phyloP scores from a whole-genome alignment of 352 stramenopile species.

The Pythium aphanidermatum region DNA sequence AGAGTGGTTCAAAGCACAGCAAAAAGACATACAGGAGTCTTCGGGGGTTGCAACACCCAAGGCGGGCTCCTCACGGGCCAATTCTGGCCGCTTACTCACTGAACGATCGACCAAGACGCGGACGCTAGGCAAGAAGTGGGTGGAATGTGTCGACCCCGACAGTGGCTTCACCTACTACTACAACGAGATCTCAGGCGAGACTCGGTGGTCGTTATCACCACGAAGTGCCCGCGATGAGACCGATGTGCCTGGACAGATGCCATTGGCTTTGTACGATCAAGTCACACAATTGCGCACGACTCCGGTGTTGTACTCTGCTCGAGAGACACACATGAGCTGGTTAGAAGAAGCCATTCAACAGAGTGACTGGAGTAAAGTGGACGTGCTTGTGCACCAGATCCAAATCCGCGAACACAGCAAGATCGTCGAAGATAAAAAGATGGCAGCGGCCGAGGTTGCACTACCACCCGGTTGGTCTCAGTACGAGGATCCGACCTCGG shows the following conservation, averaged over 20 bases:
- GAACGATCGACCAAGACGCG: conserved; percentile 21
- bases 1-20: conserved; percentile 54
- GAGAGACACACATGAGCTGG: conserved; percentile 63
- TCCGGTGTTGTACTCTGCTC: conserved; percentile 41
- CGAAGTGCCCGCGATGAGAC: conserved; percentile 49
- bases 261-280: conserved; percentile 45
- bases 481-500: conserved; percentile 3
- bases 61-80: background rate
- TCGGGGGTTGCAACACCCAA: conserved; percentile 4
- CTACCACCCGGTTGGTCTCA: conserved; percentile 13
- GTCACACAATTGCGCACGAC: conserved; percentile 41
- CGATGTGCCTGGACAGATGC: conserved; percentile 49
- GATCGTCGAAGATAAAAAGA: conserved; percentile 14
- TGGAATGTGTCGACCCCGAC: conserved; percentile 73
- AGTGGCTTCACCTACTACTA: conserved; percentile 88
- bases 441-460: background rate
- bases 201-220: conserved; percentile 77
- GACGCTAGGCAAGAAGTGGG: conserved; percentile 66
- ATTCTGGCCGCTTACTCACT: conserved; percentile 8
- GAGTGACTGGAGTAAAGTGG: conserved; percentile 60
- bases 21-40: conserved; percentile 11
- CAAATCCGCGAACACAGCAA: conserved; percentile 56
- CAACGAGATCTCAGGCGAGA: conserved; percentile 87
- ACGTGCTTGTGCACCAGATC: conserved; percentile 70
- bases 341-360: conserved; percentile 53